Conservation (phyloP, 2,329 filamentous ascomycete genomes). For the Epichloe brachyelytri region DNA sequence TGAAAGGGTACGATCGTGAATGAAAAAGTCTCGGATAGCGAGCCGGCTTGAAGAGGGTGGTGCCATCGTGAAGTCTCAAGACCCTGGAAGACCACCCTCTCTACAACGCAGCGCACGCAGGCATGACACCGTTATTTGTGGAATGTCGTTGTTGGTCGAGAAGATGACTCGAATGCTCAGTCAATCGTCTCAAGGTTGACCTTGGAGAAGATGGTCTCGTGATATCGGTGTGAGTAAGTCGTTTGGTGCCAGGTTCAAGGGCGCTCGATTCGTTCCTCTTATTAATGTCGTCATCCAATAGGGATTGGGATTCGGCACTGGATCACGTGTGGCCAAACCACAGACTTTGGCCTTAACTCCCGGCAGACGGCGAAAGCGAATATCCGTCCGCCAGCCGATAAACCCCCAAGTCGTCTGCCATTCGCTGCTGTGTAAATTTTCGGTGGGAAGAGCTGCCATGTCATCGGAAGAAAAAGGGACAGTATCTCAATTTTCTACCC, state of each 20-base stretch:
- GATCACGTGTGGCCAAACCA: background rate
- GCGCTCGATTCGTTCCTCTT: background rate
- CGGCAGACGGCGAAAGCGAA: slow-evolving; percentile 3
- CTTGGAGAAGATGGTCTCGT: background rate
- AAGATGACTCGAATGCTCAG: background rate
- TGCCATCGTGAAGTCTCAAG: slow-evolving; percentile 37
- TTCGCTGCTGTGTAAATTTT: slow-evolving; percentile 2
- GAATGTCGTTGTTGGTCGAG: slow-evolving; percentile 3
- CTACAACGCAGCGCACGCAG: slow-evolving; percentile 36
- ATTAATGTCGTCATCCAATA: slow-evolving; percentile 2
- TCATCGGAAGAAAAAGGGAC: background rate
- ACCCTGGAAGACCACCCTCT: slow-evolving; percentile 31
- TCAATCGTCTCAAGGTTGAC: background rate
- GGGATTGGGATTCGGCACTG: no score
- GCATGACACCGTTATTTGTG: slow-evolving; percentile 7
- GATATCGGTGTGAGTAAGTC: background rate
- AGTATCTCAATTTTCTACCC: background rate
- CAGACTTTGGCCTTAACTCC: background rate
- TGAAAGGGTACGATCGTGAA: background rate
- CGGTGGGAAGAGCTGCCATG: background rate
- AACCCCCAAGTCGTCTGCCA: background rate
- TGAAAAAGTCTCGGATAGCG: slow-evolving; percentile 8
- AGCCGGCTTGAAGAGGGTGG: slow-evolving; percentile 37
- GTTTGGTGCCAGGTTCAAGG: no score
- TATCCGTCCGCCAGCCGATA: background rate